Evolutionary conservation across 2,329 filamentous ascomycete species (phyloP).

Genomic region (Zasmidium angulare): DNA sequence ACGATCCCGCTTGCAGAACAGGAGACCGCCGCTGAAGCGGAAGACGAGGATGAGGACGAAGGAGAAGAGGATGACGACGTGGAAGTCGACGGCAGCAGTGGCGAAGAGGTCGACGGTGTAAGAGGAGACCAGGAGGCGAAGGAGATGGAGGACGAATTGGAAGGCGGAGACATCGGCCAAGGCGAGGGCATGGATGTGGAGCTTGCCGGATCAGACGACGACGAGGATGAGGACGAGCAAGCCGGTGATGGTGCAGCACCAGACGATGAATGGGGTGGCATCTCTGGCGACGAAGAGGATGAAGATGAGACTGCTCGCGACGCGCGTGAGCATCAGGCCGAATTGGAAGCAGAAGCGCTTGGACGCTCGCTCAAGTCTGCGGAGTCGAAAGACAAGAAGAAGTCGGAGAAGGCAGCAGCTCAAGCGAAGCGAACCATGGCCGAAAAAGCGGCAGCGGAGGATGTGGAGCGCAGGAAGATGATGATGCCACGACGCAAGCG

Average conservation of each 20-base stretch:
- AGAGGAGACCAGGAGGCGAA: slow-evolving; percentile 42
- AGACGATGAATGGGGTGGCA: slow-evolving; percentile 45
- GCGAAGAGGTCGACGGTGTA: slow-evolving; percentile 35
- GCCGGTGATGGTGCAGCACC: slow-evolving; percentile 47
- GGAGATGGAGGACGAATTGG: slow-evolving; percentile 30
- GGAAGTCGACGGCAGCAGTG: slow-evolving; percentile 43
- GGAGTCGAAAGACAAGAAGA: slow-evolving; percentile 56
- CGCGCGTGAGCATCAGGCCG: slow-evolving; percentile 74
- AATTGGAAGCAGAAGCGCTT: slow-evolving; percentile 87
- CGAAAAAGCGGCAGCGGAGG: slow-evolving; percentile 72
- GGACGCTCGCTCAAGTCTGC: slow-evolving; percentile 57
- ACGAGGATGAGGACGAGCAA: slow-evolving; percentile 48
- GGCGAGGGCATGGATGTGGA: slow-evolving; percentile 50
- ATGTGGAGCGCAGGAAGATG: slow-evolving; percentile 89
- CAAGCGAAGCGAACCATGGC: slow-evolving; percentile 68
- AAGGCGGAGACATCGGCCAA: slow-evolving; percentile 27
- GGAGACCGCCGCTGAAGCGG: slow-evolving; percentile 80
- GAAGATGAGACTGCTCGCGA: slow-evolving; percentile 61
- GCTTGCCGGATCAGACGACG: slow-evolving; percentile 41
- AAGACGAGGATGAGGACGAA: slow-evolving; percentile 50
- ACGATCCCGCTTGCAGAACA: slow-evolving; percentile 82
- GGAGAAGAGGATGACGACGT: slow-evolving; percentile 48
- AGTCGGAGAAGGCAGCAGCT: slow-evolving; percentile 63
- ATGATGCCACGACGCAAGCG: slow-evolving; percentile 99
- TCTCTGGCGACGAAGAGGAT: slow-evolving; percentile 51